phyloP scores from a whole-genome alignment of 495 filamentous ascomycete genomes.

The Trypethelium eluteriae region DNA sequence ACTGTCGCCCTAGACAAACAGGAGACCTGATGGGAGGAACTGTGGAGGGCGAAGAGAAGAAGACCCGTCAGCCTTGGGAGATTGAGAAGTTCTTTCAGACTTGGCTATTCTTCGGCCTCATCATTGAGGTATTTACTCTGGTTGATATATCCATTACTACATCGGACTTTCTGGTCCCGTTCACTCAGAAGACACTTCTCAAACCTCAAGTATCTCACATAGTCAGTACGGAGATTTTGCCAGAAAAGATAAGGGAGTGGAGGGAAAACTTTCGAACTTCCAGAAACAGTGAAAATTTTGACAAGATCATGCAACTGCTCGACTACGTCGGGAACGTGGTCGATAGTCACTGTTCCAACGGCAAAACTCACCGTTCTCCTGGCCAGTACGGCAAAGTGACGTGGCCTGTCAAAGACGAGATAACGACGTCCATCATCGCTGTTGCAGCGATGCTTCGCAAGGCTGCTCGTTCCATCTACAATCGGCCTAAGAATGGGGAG shows the following conservation, averaged over 20 bases:
- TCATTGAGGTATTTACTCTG: conserved; percentile 14
- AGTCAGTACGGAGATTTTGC: conserved; percentile 11
- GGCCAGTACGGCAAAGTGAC: conserved; percentile 14
- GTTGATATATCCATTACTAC: conserved; percentile 9
- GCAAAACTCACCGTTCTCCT: conserved; percentile 13
- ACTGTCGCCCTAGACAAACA: not conserved
- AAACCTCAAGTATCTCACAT: conserved; percentile 12
- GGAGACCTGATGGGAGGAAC: conserved; percentile 15
- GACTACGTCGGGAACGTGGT: conserved; percentile 14
- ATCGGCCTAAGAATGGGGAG: conserved; percentile 11
- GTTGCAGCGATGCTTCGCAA: conserved; percentile 11
- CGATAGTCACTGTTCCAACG: conserved; percentile 11
- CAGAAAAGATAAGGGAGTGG: conserved; percentile 13
- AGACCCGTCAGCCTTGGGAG: conserved; percentile 12
- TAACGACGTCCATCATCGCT: conserved; percentile 13
- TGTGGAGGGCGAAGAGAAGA: conserved; percentile 6
- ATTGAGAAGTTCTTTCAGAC: conserved; percentile 15
- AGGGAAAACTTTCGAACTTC: conserved; percentile 8
- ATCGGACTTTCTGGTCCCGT: conserved; percentile 10
- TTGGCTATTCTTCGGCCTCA: conserved; percentile 16
- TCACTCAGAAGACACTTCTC: conserved; percentile 7
- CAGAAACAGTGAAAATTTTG: conserved; percentile 11
- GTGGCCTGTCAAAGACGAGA: conserved; percentile 12
- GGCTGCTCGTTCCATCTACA: conserved; percentile 13
- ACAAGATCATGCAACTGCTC: not conserved